Evolutionary conservation across 1,139 yeast genomes (phyloP).

Genomic region (Magnusiomyces ingens): DNA sequence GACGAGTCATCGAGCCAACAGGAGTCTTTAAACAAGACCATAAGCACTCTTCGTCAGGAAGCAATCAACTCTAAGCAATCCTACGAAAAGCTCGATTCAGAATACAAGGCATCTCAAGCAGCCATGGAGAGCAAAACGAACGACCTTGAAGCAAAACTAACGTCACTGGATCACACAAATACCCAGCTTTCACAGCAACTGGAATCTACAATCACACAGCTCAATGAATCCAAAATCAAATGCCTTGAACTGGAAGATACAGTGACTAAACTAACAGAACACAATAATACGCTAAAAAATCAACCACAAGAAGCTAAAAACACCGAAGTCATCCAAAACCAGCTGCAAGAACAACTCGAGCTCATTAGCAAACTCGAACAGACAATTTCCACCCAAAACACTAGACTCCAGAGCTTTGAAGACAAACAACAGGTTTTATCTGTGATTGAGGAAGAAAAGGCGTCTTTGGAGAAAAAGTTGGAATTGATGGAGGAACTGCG

Average conservation of each 20-base stretch:
- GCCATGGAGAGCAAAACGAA: conserved; percentile 4
- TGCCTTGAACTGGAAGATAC: conserved; percentile 11
- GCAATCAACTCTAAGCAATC: conserved; percentile 18
- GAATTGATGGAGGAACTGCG: conserved; percentile 41
- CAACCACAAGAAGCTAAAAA: conserved; percentile 37
- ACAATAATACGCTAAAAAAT: conserved; percentile 32
- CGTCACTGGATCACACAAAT: neutral
- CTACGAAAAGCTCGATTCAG: conserved; percentile 17
- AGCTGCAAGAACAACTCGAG: conserved; percentile 50
- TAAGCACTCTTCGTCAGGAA: conserved; percentile 18
- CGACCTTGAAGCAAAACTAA: conserved; percentile 1
- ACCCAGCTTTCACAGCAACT: conserved; percentile 15
- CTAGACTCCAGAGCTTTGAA: conserved; percentile 39
- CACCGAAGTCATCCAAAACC: conserved; percentile 40
- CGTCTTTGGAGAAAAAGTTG: conserved; percentile 39
- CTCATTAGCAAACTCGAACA: conserved; percentile 52
- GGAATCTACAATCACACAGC: conserved; percentile 4
- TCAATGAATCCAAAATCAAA: conserved; percentile 1
- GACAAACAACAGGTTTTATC: conserved; percentile 42
- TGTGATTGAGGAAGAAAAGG: conserved; percentile 48
- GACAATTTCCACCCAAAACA: conserved; percentile 43
- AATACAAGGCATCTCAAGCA: conserved; percentile 3
- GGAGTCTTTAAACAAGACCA: conserved; percentile 21
- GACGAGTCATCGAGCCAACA: conserved; percentile 25
- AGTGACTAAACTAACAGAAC: conserved; percentile 28